A percentile compares a stretch with the other conserved stretches of the same genome.
phyloP scores from a whole-genome alignment of 306 rosid genomes.

The Malus sieversii region DNA sequence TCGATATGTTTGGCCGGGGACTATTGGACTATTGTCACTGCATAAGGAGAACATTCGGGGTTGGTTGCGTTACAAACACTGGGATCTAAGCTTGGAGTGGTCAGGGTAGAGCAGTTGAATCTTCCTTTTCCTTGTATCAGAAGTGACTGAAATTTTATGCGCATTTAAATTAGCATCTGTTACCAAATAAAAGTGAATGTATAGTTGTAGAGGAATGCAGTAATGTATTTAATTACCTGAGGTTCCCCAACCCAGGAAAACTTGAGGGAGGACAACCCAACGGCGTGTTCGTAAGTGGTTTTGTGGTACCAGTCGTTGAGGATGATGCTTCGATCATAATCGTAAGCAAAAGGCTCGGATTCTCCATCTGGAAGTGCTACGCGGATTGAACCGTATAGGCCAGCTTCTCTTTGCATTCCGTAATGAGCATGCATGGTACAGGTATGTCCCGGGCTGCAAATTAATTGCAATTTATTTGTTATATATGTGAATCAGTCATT shows the following conservation, averaged over 20 bases:
- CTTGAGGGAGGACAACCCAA: conserved; percentile 47
- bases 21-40: conserved; percentile 31
- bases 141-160: conserved; percentile 53
- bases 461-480: not conserved
- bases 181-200: not conserved
- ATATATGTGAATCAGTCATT: not conserved
- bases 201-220: too few species aligned
- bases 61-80: conserved; percentile 45
- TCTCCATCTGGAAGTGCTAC: conserved; percentile 48
- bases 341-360: conserved; percentile 69
- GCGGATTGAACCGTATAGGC: conserved; percentile 61
- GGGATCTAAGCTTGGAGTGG: conserved; percentile 19
- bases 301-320: conserved; percentile 81
- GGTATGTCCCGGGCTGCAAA: conserved; percentile 68
- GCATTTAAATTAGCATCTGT: not conserved
- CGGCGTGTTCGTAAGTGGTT: conserved; percentile 54
- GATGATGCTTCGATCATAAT: conserved; percentile 65
- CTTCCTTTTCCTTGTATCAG: conserved; percentile 77
- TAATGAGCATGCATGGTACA: conserved; percentile 88
- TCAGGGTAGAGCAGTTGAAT: conserved; percentile 51
- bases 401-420: conserved; percentile 92
- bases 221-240: conserved; percentile 32
- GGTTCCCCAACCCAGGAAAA: conserved; percentile 70
- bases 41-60: conserved; percentile 59
- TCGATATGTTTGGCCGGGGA: conserved; percentile 55